Conservation (phyloP, 2,329 filamentous ascomycete genomes). For the Pleurostoma richardsiae region DNA sequence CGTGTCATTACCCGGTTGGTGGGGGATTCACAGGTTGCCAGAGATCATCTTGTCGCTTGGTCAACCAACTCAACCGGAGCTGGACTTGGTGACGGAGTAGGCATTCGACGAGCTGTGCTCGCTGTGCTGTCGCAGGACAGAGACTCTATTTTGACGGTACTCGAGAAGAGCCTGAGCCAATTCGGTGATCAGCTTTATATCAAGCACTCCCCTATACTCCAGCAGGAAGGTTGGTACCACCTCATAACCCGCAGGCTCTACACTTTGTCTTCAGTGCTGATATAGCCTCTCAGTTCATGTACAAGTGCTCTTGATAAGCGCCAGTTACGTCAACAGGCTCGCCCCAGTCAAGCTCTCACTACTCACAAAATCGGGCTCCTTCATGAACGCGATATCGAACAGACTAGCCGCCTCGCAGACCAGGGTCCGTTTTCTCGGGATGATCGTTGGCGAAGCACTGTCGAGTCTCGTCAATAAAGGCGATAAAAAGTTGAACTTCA, state of each 20-base stretch:
- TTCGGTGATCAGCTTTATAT: slow-evolving; percentile 89
- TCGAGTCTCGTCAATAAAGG: slow-evolving; percentile 60
- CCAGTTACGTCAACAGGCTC: slow-evolving; percentile 68
- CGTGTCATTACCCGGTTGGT: slow-evolving; percentile 49
- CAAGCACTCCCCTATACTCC: slow-evolving; percentile 74
- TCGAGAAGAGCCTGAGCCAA: slow-evolving; percentile 65
- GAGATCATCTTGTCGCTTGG: slow-evolving; percentile 57
- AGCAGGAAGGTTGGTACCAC: slow-evolving; percentile 72
- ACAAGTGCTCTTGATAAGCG: slow-evolving; percentile 71
- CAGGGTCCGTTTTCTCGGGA: slow-evolving; percentile 76
- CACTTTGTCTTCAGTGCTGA: background rate
- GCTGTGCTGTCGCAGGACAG: slow-evolving; percentile 49
- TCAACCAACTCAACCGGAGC: slow-evolving; percentile 59
- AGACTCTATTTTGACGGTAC: slow-evolving; percentile 45
- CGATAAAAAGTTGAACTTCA: slow-evolving; percentile 74
- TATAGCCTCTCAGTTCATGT: slow-evolving; percentile 57
- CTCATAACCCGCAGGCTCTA: too few species aligned
- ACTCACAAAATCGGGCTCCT: slow-evolving; percentile 65
- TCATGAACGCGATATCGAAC: slow-evolving; percentile 79
- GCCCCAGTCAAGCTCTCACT: slow-evolving; percentile 62
- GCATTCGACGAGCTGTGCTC: slow-evolving; percentile 62
- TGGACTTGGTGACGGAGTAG: slow-evolving; percentile 58
- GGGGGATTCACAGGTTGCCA: slow-evolving; percentile 39
- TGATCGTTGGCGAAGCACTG: slow-evolving; percentile 75
- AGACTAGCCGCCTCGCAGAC: slow-evolving; percentile 72